Base-by-base conservation (phyloP, 306 rosid species). In the Pueraria montana region DNA sequence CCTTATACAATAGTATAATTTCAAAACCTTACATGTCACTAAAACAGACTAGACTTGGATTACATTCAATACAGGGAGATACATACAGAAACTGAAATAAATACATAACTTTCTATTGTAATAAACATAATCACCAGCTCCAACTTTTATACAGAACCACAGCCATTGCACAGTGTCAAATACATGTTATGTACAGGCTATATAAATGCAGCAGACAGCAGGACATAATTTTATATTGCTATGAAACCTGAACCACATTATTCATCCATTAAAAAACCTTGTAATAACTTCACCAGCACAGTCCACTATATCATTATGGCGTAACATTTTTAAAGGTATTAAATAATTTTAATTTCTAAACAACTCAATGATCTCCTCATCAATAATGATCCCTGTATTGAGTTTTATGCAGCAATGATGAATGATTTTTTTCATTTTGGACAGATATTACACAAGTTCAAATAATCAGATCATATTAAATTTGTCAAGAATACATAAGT, bases 191-290 rank as follows among this genome's bases (percentile, higher is more conserved):
- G 24, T 18, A 73, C 38, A 24, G 48, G 71, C 61, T 48, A 14
- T 16, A n/a, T 50, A 59, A 43, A 72, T 24, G 58, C 48, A 67
- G 63, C 55, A 7, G 43, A 26, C 12, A 48, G 71, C 82, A 83
- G 38, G 36, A 24, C 12, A 70, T 46, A 61, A 18, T 63, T 56
- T 62, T 7, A 83, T 40, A 76, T 14, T 12, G 78, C 46, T 16
- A 72, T n/a, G 12, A 72, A n/a, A 62, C 32, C 14, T 65, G 80
- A 77, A 55, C 55, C 40, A 78, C 46, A 11, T 50, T n/a, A 72
- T 48, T 74, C 75, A 58, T 38, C 43, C 43, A 38, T 38, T 38
- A 38, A 38, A 38, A 38, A 7, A 7, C 11, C 11, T 8, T 38
- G 11, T 38, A 38, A 38, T 38, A 38, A 38, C 9, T 7, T 38